phyloP scores from a whole-genome alignment of 2,329 filamentous ascomycete species.

The Fusarium fracticaudum region DNA sequence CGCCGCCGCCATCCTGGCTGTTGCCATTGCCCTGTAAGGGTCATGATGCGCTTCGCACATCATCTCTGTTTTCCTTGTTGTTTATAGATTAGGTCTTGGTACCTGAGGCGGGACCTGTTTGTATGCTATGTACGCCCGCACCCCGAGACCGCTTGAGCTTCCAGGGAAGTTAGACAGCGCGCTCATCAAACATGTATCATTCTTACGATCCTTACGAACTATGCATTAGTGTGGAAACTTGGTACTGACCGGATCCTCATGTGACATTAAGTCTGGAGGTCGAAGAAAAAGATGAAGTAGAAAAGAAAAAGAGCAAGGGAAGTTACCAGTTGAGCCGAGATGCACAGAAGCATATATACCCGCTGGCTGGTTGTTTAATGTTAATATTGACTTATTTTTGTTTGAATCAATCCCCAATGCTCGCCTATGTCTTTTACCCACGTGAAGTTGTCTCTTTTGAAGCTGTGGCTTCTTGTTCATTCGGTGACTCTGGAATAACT shows the following conservation, averaged over 20 bases:
- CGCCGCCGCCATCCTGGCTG: slow-evolving; percentile 55
- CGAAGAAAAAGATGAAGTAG: slow-evolving; percentile 23
- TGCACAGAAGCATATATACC: slow-evolving; percentile 46
- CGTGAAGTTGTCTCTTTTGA: background rate
- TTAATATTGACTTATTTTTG: slow-evolving; percentile 43
- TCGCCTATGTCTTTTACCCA: background rate
- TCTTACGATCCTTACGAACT: slow-evolving; percentile 69
- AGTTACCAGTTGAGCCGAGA: slow-evolving; percentile 40
- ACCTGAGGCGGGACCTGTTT: slow-evolving; percentile 42
- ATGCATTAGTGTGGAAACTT: slow-evolving; percentile 45
- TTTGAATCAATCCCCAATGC: slow-evolving; percentile 31
- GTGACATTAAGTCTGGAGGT: slow-evolving; percentile 28
- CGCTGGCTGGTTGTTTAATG: slow-evolving; percentile 49
- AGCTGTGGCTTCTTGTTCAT: background rate
- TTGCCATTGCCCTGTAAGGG: slow-evolving; percentile 59
- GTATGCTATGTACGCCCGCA: slow-evolving; percentile 36
- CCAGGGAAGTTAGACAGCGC: slow-evolving; percentile 27
- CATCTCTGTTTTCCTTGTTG: slow-evolving; percentile 37
- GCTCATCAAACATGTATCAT: slow-evolving; percentile 51
- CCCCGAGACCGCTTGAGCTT: slow-evolving; percentile 28
- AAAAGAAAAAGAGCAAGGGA: slow-evolving; percentile 39
- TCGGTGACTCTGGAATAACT: background rate
- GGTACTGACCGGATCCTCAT: slow-evolving; percentile 28
- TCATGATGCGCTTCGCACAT: slow-evolving; percentile 33
- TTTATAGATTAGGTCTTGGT: slow-evolving; percentile 42